phyloP scores from a whole-genome alignment of 352 stramenopile genomes.

The Thalassiosira livingstoniorum region DNA sequence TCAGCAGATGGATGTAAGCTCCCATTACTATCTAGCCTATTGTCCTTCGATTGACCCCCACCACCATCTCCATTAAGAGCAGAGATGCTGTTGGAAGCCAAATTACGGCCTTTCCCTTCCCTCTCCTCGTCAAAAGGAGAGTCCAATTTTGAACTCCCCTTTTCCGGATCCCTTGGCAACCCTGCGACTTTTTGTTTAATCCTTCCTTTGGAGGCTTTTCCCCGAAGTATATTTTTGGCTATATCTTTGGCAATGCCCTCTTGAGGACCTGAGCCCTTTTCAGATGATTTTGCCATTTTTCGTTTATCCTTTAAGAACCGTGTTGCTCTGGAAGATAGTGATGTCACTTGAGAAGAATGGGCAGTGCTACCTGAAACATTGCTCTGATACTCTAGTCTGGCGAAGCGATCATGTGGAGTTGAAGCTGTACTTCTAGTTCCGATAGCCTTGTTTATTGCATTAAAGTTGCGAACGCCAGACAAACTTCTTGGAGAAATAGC shows the following conservation, averaged over 20 bases:
- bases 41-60: not conserved
- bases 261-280: not conserved
- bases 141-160: not conserved
- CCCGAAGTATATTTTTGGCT: constrained; percentile 21
- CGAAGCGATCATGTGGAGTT: too few relatives aligned
- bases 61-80: not conserved
- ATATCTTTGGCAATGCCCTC: constrained; percentile 22
- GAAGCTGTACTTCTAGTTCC: too few relatives aligned
- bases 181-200: constrained; percentile 5
- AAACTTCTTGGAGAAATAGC: too few relatives aligned
- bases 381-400: constrained; percentile 12
- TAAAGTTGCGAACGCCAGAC: too few relatives aligned
- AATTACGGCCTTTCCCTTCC: not conserved
- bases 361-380: constrained; percentile 26
- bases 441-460: too few relatives aligned
- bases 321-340: constrained; percentile 28
- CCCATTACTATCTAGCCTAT: too few relatives aligned
- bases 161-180: not conserved
- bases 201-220: constrained; percentile 12
- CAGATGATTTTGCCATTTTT: constrained; percentile 9
- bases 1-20: too few relatives aligned
- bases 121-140: constrained; percentile 1
- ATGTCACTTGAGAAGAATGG: constrained; percentile 23
- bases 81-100: not conserved
- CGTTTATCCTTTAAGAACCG: constrained; percentile 30